Evolutionary conservation across 2,329 filamentous ascomycete genomes (phyloP), one percentile per base, ranked within the genome.

Genomic region (Zymoseptoria crescenta): DNA sequence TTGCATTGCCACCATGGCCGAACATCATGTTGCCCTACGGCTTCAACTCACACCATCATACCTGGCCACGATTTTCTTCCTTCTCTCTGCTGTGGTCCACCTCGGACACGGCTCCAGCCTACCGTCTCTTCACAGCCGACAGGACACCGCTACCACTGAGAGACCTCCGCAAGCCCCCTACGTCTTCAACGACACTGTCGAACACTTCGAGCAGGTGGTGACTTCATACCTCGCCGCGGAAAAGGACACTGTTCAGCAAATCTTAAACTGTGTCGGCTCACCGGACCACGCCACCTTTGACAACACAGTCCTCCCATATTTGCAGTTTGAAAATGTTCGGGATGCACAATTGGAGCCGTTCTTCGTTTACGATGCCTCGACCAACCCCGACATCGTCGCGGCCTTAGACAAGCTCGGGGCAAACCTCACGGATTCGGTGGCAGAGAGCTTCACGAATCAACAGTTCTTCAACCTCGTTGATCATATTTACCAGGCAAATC

Each of bases 371-470:
- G 74, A 74, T 35, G 73, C 78, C 3, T 77, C 75, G 10, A 76
- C 74, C 4, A 71, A 75, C 64, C 70, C 74, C 64, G 70, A 71
- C 58, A 69, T 79, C 59, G 72, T 74, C 58, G 75, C 78, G 67
- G 74, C 75, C 3, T 74, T 74, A 21, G 76, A 73, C 56, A 74
- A 76, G 56, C 75, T 74, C 6, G 73, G 76, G 62, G 73, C 78
- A 70, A 62, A 75, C 65, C 70, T 79, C 55, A 74, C 77, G 58
- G 86, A 91, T 64, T 89, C 88, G 67, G 75, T 79, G 55, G 90
- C 91, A 64, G 87, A 91, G 74, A 83, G 84, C 57, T 82, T 80
- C 68, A 91, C 91, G 87, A 83, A 88, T 57, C 86, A 91, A 74
- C 88, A 92, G 65, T 81, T 91, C 56, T 92, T 87, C 78, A 71